phyloP scores from a whole-genome alignment of 2,329 filamentous ascomycete species.

The Beauveria varroae region DNA sequence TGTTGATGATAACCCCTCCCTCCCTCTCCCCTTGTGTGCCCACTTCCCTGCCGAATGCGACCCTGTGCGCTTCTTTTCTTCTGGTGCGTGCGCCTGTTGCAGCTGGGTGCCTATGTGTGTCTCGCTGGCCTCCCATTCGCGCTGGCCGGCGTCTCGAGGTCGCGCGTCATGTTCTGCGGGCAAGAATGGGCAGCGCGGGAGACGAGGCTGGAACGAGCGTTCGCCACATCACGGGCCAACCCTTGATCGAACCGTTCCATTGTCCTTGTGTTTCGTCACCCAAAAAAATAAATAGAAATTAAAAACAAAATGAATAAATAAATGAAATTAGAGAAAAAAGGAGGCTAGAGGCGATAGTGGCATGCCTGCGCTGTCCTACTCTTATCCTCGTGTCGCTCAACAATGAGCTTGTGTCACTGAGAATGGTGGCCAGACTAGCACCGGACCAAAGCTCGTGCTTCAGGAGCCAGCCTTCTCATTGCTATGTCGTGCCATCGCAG shows the following conservation, averaged over 20 bases:
- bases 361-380: neutral
- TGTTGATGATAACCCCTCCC: neutral
- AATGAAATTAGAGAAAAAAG: neutral
- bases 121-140: conserved; percentile 2
- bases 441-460: neutral
- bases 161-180: neutral
- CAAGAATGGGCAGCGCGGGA: neutral
- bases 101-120: neutral
- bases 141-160: conserved; percentile 1
- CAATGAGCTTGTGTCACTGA: neutral
- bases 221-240: conserved; percentile 5
- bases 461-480: neutral
- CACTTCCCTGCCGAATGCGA: neutral
- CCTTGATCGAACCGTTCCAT: conserved; percentile 1
- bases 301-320: neutral
- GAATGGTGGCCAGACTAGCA: neutral
- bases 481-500: neutral
- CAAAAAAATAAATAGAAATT: neutral
- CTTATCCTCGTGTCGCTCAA: neutral
- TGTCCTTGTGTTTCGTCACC: neutral
- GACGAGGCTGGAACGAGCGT: neutral
- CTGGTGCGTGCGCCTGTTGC: conserved; percentile 1
- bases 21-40: neutral
- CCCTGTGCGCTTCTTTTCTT: neutral
- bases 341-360: neutral